Percentiles rank a stretch among this genome's conserved stretches.
Conservation (phyloP, 2,329 filamentous ascomycete species). For the Sporothrix pseudoabietina region DNA sequence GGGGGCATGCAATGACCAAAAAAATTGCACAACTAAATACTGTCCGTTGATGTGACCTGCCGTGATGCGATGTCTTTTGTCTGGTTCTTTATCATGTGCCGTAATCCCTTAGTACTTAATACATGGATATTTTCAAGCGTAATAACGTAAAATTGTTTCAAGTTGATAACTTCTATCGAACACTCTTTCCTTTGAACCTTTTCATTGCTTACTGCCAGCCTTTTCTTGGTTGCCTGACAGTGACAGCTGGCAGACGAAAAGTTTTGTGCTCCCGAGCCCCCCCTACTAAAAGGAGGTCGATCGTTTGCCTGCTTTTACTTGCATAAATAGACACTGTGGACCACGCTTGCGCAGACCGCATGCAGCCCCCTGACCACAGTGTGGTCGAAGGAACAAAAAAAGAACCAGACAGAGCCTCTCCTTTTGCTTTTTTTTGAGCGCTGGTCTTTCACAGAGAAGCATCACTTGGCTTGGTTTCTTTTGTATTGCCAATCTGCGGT, state of each 20-base stretch:
- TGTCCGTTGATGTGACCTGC: not conserved
- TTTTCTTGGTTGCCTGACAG: not conserved
- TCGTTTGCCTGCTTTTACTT: constrained; percentile 4
- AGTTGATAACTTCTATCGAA: not conserved
- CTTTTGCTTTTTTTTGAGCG: not conserved
- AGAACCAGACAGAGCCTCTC: not conserved
- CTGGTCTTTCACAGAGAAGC: not conserved
- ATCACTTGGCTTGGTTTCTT: not conserved
- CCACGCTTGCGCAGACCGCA: constrained; percentile 24
- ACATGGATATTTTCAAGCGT: not conserved
- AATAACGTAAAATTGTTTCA: not conserved
- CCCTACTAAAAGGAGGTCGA: not conserved
- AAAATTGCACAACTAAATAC: constrained; percentile 26
- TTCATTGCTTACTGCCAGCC: not conserved
- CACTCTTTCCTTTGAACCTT: not conserved
- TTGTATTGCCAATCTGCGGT: constrained; percentile 14
- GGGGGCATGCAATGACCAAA: constrained; percentile 24
- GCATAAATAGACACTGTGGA: constrained; percentile 20
- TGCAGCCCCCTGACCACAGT: constrained; percentile 19
- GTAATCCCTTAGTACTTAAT: not conserved
- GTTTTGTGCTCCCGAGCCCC: not conserved
- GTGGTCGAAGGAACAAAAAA: not conserved
- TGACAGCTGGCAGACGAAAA: not conserved
- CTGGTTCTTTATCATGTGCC: too few relatives aligned
- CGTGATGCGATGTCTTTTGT: not conserved